A percentile compares a stretch with the other conserved stretches of the same genome.
These are phyloP conservation scores for Penicillium bovifimosum DNA, from an alignment of 495 filamentous ascomycete species.

Conservation along the genomic window DNA sequence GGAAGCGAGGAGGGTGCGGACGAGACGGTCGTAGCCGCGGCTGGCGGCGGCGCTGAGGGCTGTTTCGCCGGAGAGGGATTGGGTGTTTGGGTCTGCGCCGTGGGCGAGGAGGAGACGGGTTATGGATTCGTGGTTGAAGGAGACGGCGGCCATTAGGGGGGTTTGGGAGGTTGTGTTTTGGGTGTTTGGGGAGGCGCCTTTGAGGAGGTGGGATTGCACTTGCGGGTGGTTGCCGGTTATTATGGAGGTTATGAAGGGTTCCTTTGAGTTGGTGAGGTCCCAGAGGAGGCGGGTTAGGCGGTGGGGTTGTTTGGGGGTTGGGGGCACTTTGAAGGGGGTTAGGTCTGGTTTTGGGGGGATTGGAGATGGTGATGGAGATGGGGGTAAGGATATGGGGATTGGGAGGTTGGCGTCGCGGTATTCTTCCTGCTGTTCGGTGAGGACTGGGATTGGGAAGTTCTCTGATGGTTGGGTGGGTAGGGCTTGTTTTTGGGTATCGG, in stretches of 20 bases:
- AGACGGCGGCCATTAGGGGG: slow-evolving; percentile 31
- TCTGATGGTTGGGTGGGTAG: too few relatives aligned
- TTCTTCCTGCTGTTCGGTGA: neutral
- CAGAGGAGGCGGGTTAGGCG: slow-evolving; percentile 13
- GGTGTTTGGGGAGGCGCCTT: slow-evolving; percentile 35
- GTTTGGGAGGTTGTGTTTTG: slow-evolving; percentile 29
- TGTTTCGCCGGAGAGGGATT: slow-evolving; percentile 16
- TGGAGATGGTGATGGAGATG: neutral
- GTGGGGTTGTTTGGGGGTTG: slow-evolving; percentile 6
- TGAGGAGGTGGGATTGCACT: slow-evolving; percentile 19
- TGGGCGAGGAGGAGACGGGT: slow-evolving; percentile 23
- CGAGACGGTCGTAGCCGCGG: slow-evolving; percentile 28
- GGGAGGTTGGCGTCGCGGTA: neutral
- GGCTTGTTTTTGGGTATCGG: too few relatives aligned
- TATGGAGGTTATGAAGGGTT: slow-evolving; percentile 10
- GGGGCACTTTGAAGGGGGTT: neutral
- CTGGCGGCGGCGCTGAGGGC: slow-evolving; percentile 31
- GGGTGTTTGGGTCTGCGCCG: slow-evolving; percentile 17
- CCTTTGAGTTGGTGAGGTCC: slow-evolving; percentile 7
- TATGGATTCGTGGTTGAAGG: slow-evolving; percentile 18
- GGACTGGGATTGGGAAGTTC: neutral
- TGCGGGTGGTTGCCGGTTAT: neutral
- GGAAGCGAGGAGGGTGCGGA: slow-evolving; percentile 24
- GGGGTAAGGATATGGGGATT: neutral
- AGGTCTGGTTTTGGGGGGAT: neutral